Evolutionary conservation across 1,284 basidiomycete genomes (phyloP).

Genomic region (Austropuccinia psidii): DNA sequence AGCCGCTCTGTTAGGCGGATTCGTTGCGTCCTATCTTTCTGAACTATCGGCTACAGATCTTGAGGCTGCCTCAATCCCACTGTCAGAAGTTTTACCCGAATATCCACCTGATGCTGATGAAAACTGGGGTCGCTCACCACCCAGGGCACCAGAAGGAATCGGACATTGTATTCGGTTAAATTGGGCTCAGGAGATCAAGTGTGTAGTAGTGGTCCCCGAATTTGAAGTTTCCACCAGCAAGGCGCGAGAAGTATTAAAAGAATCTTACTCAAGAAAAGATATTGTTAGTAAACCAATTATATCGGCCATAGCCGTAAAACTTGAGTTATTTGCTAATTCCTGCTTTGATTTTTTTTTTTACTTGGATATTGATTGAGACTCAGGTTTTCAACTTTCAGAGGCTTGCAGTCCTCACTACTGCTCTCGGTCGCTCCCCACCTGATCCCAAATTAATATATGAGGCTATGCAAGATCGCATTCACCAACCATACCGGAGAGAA

Average conservation of each 20-base stretch:
- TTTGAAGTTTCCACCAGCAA: constrained; percentile 96
- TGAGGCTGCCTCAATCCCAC: constrained; percentile 76
- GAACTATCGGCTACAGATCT: constrained; percentile 66
- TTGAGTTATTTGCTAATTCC: constrained; percentile 32
- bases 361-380: not conserved
- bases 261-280: constrained; percentile 77
- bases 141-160: constrained; percentile 77
- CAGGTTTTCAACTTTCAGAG: constrained; percentile 98
- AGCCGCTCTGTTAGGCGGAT: constrained; percentile 90
- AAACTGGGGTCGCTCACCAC: constrained; percentile 81
- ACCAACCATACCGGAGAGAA: constrained; percentile 88
- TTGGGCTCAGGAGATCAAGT: constrained; percentile 80
- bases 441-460: constrained; percentile 93
- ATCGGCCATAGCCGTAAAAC: not conserved
- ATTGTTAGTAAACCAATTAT: constrained; percentile 57
- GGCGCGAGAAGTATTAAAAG: constrained; percentile 79
- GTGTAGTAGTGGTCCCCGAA: constrained; percentile 86
- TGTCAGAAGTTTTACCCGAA: constrained; percentile 93
- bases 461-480: constrained; percentile 97
- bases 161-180: constrained; percentile 89
- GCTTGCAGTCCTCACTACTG: constrained; percentile 93
- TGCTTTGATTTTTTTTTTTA: not conserved
- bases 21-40: constrained; percentile 92
- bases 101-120: constrained; percentile 86
- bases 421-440: constrained; percentile 79